These are phyloP conservation scores for Dianthus caryophyllus DNA, from an alignment of 148 eudicot species.

Conservation along the genomic window DNA sequence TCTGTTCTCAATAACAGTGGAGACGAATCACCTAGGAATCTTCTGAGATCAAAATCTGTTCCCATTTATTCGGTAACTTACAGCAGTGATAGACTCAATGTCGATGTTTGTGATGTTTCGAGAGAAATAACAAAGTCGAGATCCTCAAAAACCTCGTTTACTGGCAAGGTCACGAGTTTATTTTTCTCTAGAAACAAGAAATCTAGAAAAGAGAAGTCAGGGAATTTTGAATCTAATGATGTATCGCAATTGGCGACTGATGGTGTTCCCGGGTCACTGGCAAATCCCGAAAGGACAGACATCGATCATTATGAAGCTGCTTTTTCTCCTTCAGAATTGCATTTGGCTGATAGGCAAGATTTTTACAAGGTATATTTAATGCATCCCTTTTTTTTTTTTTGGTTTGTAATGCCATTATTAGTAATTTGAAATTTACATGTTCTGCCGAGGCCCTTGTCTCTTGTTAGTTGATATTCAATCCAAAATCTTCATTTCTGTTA, in stretches of 20 bases:
- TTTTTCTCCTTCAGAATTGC: constrained; percentile 29
- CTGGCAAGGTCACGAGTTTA: constrained; percentile 77
- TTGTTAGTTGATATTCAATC: neutral
- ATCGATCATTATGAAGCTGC: constrained; percentile 27
- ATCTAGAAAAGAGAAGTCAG: constrained; percentile 43
- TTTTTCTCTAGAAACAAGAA: constrained; percentile 73
- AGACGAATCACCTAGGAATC: constrained; percentile 46
- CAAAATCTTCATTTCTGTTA: neutral
- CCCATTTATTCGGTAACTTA: constrained; percentile 56
- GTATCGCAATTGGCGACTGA: constrained; percentile 25
- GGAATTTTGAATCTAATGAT: constrained; percentile 31
- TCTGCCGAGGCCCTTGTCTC: neutral
- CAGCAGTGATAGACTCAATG: constrained; percentile 32
- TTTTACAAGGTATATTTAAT: constrained; percentile 50
- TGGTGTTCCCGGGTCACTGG: constrained; percentile 18
- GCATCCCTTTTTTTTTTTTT: neutral
- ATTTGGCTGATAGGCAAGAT: constrained; percentile 28
- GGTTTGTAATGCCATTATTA: too few relatives aligned
- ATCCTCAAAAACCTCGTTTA: constrained; percentile 56
- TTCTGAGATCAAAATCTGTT: constrained; percentile 82
- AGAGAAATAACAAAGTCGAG: constrained; percentile 43
- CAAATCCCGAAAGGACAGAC: constrained; percentile 29
- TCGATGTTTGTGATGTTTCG: constrained; percentile 31
- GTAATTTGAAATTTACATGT: too few relatives aligned
- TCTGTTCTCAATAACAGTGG: constrained; percentile 37